These are phyloP conservation scores for Eimeria falciformis DNA, from an alignment of 169 alveolate species.

Conservation along the genomic window DNA sequence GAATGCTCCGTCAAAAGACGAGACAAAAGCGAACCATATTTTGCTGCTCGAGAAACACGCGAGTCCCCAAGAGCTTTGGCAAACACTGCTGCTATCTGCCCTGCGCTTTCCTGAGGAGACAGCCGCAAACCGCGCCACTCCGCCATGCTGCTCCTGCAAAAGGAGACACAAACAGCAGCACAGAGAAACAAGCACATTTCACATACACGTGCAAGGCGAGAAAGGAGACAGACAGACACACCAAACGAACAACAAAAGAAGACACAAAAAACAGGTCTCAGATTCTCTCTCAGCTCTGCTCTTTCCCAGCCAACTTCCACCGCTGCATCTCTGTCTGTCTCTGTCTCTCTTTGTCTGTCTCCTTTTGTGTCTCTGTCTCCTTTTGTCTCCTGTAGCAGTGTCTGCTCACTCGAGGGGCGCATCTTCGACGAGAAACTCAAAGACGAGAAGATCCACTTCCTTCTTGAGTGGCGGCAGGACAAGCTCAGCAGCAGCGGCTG, in stretches of 20 bases:
- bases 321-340: too few species aligned
- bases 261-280: background rate
- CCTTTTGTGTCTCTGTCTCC: too few species aligned
- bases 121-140: background rate
- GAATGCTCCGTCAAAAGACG: background rate
- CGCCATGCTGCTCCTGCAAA: background rate
- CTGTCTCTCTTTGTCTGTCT: too few species aligned
- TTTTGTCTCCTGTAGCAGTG: too few species aligned
- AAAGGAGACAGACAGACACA: background rate
- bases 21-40: background rate
- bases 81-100: background rate
- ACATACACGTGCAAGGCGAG: too few species aligned
- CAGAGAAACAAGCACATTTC: too few species aligned
- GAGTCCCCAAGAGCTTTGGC: background rate
- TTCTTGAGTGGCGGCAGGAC: conserved; percentile 17
- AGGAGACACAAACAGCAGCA: background rate
- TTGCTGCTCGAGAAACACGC: background rate
- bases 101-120: background rate
- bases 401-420: conserved; percentile 6
- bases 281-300: background rate
- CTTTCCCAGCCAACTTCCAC: too few species aligned
- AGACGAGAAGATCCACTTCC: conserved; percentile 38
- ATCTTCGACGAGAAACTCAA: conserved; percentile 29
- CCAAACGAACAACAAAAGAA: background rate
- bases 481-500: conserved; percentile 6